Conservation (phyloP, 163 green algal genomes). For the Dunaliella salina region DNA sequence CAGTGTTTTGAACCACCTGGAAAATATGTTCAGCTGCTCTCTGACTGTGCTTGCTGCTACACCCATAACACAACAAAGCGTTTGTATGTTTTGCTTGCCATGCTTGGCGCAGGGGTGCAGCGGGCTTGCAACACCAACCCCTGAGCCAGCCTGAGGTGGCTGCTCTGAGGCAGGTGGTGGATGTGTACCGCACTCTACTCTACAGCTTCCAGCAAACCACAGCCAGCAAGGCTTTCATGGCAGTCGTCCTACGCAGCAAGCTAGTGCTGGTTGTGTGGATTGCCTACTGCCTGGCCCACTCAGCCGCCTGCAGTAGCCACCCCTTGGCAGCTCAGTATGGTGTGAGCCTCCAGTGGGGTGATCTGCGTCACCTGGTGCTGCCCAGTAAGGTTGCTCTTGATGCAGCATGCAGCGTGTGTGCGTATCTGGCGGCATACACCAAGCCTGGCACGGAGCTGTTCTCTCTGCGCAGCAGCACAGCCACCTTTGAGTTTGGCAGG, state of each 20-base stretch:
- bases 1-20: no score
- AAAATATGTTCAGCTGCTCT: no score
- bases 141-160: slow-evolving; percentile 9
- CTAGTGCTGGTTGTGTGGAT: slow-evolving; percentile 39
- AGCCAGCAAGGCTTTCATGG: neutral
- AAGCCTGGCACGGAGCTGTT: slow-evolving; percentile 16
- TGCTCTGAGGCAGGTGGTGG: slow-evolving; percentile 25
- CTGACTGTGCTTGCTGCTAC: no score
- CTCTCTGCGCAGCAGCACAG: slow-evolving; percentile 19
- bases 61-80: no score
- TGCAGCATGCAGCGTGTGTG: slow-evolving; percentile 32
- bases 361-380: slow-evolving; percentile 50
- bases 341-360: slow-evolving; percentile 16
- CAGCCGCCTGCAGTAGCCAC: slow-evolving; percentile 2
- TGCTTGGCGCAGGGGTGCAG: neutral
- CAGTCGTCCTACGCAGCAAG: slow-evolving; percentile 43
- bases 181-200: slow-evolving; percentile 25
- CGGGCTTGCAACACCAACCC: neutral
- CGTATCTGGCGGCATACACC: slow-evolving; percentile 30
- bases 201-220: slow-evolving; percentile 6
- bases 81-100: no score
- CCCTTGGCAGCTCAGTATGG: slow-evolving; percentile 22
- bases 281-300: slow-evolving; percentile 32
- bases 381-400: slow-evolving; percentile 28
- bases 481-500: slow-evolving; percentile 26